Conservation (phyloP, 73 alveolate species). For the Symbiodinium pilosum region DNA sequence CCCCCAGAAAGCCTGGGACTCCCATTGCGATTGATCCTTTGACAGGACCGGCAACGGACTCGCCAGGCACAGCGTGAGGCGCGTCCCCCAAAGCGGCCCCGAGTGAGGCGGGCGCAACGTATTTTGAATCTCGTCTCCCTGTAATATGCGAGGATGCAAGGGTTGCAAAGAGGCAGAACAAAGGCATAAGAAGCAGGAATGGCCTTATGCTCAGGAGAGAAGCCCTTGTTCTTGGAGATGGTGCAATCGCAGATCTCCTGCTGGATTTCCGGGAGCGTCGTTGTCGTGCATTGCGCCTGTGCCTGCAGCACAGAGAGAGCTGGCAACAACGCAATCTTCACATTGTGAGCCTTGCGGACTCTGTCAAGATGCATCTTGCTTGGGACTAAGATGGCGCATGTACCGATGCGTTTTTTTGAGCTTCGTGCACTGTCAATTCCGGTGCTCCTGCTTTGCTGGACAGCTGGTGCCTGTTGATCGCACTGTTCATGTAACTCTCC, state of each 20-base stretch:
- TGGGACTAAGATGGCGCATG: slow-evolving; percentile 61
- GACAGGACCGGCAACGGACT: slow-evolving; percentile 5
- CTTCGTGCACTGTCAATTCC: slow-evolving; percentile 67
- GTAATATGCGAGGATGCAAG: not conserved
- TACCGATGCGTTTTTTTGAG: slow-evolving; percentile 75
- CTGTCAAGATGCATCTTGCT: not conserved
- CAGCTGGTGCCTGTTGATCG: too few relatives aligned
- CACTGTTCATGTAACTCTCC: too few relatives aligned
- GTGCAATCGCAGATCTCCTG: slow-evolving; percentile 28
- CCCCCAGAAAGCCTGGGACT: too few relatives aligned
- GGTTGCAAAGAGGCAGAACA: slow-evolving; percentile 48
- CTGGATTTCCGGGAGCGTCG: slow-evolving; percentile 69
- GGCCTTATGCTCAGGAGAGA: slow-evolving; percentile 27
- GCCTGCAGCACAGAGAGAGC: not conserved
- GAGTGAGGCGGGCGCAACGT: slow-evolving; percentile 90
- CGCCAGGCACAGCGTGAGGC: not conserved
- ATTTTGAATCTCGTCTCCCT: slow-evolving; percentile 28
- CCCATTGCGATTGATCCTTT: too few relatives aligned
- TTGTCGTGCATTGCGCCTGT: slow-evolving; percentile 9
- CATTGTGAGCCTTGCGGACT: not conserved
- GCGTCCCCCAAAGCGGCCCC: slow-evolving; percentile 18
- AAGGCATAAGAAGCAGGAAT: too few relatives aligned
- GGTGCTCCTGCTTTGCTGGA: slow-evolving; percentile 86
- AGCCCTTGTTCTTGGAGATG: slow-evolving; percentile 53
- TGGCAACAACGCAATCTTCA: not conserved